Evolutionary conservation across 2,329 filamentous ascomycete genomes (phyloP).

Genomic region (Sarocladium oryzae): DNA sequence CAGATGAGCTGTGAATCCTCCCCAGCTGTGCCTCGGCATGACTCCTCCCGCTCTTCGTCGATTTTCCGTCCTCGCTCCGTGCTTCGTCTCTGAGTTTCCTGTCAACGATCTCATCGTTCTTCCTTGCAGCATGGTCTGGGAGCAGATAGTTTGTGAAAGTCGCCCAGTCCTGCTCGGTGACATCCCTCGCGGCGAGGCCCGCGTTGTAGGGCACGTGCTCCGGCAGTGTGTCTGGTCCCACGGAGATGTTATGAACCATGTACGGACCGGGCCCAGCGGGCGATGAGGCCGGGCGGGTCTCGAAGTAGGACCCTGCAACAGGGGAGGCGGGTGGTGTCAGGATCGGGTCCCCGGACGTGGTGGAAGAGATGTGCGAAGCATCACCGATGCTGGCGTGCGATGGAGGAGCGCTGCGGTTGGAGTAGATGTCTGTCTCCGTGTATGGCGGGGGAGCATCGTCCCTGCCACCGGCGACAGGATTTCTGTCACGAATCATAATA

Average conservation of each 20-base stretch:
- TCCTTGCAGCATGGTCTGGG: slow-evolving; percentile 36
- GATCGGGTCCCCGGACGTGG: slow-evolving; percentile 38
- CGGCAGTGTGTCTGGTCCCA: slow-evolving; percentile 29
- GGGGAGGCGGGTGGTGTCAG: slow-evolving; percentile 48
- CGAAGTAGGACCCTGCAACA: slow-evolving; percentile 21
- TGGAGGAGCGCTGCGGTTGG: slow-evolving; percentile 19
- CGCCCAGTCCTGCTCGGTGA: slow-evolving; percentile 48
- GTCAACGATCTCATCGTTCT: slow-evolving; percentile 34
- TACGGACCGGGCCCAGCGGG: slow-evolving; percentile 34
- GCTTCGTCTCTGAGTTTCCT: slow-evolving; percentile 41
- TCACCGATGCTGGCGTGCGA: slow-evolving; percentile 16
- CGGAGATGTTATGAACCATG: slow-evolving; percentile 26
- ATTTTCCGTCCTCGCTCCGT: slow-evolving; percentile 14
- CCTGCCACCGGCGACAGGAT: background rate
- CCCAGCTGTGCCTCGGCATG: slow-evolving; percentile 37
- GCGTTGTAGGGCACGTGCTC: slow-evolving; percentile 37
- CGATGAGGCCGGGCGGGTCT: slow-evolving; percentile 18
- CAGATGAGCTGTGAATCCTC: slow-evolving; percentile 23
- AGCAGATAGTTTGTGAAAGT: slow-evolving; percentile 53
- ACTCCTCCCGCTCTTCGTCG: slow-evolving; percentile 18
- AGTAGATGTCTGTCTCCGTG: slow-evolving; percentile 6
- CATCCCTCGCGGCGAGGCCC: slow-evolving; percentile 23
- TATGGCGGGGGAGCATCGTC: background rate
- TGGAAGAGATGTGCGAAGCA: slow-evolving; percentile 31
- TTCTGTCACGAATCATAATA: slow-evolving; percentile 1